A percentile compares a stretch with the other conserved stretches of the same genome.
Conservation (phyloP, 2,329 filamentous ascomycete species). For the Dactylonectria macrodidyma region DNA sequence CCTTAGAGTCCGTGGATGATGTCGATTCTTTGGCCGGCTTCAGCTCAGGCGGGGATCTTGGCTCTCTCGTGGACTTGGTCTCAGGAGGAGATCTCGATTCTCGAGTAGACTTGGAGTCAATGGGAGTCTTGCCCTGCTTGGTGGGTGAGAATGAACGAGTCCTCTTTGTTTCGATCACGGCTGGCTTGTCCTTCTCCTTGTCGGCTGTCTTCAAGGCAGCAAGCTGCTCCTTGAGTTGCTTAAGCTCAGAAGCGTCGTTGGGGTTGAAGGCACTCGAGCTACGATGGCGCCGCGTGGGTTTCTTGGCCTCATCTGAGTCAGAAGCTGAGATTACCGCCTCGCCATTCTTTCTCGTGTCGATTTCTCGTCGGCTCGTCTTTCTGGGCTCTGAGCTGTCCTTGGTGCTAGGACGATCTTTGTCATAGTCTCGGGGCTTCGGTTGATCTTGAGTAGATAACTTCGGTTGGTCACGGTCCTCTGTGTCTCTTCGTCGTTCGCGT, state of each 20-base stretch:
- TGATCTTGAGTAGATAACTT: constrained; percentile 35
- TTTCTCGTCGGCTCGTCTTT: constrained; percentile 55
- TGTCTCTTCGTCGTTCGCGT: constrained; percentile 41
- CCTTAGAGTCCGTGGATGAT: constrained; percentile 35
- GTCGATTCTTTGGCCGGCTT: constrained; percentile 26
- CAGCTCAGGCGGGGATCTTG: constrained; percentile 5
- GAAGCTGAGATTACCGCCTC: constrained; percentile 55
- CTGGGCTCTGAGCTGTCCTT: constrained; percentile 34
- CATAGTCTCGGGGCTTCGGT: constrained; percentile 40
- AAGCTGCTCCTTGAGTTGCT: constrained; percentile 65
- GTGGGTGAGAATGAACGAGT: constrained; percentile 43
- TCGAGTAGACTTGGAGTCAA: constrained; percentile 21
- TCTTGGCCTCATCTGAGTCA: constrained; percentile 60
- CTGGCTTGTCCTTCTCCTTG: constrained; percentile 42
- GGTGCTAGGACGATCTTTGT: constrained; percentile 33
- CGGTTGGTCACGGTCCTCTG: constrained; percentile 38
- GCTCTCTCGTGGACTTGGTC: constrained; percentile 28
- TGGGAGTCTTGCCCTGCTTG: constrained; percentile 19
- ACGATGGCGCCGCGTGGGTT: constrained; percentile 55
- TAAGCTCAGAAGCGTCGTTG: constrained; percentile 66
- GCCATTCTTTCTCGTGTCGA: constrained; percentile 55
- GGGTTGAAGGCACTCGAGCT: constrained; percentile 64
- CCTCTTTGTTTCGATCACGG: constrained; percentile 44
- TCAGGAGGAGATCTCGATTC: constrained; percentile 22
- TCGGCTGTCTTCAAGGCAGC: constrained; percentile 56